Evolutionary conservation across 176 grass and related monocot genomes (phyloP).

Genomic region (Avena atlantica): DNA sequence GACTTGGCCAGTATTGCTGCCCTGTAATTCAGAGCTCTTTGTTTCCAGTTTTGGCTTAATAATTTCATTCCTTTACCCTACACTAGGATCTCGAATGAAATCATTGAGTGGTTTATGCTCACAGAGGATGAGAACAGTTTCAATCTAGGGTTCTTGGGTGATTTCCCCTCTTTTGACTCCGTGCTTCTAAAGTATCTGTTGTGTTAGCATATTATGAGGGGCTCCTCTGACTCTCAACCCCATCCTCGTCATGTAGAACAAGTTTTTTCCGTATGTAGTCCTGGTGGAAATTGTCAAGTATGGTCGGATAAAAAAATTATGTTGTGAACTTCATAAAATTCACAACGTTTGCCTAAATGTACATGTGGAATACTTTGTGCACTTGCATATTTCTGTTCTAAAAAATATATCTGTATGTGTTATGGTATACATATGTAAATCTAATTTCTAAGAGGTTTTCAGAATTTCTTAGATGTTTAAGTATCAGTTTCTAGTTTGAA

Average conservation of each 20-base stretch:
- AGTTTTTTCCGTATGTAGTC: not conserved
- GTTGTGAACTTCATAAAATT: not conserved
- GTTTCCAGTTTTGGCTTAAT: not conserved
- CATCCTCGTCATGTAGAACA: not conserved
- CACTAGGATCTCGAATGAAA: not conserved
- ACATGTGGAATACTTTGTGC: not conserved
- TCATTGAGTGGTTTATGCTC: not conserved
- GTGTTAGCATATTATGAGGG: not conserved
- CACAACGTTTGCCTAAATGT: not conserved
- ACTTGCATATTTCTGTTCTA: not conserved
- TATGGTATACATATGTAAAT: not conserved
- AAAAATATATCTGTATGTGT: not conserved
- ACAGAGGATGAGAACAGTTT: not conserved
- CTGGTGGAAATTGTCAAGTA: not conserved
- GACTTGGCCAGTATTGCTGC: not conserved
- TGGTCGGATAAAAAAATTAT: not conserved
- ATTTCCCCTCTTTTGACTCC: not conserved
- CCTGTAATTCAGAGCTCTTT: not conserved
- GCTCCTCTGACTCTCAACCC: not conserved
- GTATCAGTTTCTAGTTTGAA: not conserved
- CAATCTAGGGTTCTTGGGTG: not conserved
- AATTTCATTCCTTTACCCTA: not conserved
- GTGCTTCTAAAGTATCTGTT: not conserved
- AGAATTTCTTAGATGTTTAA: not conserved
- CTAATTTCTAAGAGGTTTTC: not conserved